Evolutionary conservation across 73 alveolate species (phyloP).

Genomic region (Symbiodinium natans): DNA sequence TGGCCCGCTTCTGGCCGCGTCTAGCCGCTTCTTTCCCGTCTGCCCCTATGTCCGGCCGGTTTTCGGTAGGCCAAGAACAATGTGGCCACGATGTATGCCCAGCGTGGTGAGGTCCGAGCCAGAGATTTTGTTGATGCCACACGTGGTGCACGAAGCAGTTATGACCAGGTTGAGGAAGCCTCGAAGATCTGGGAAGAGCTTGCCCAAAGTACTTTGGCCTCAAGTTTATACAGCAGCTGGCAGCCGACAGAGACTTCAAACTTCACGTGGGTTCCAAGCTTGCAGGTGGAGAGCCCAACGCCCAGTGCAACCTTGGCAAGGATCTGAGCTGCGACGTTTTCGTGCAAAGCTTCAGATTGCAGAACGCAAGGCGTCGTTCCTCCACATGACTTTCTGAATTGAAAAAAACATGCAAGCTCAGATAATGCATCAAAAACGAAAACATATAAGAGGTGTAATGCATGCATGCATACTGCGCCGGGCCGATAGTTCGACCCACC

Average conservation of each 20-base stretch:
- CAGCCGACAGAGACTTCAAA: too few species aligned
- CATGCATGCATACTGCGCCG: too few species aligned
- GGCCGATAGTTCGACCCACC: too few species aligned
- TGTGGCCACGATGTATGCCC: conserved; percentile 58
- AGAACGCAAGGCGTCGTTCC: too few species aligned
- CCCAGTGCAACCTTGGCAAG: conserved; percentile 63
- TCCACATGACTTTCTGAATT: too few species aligned
- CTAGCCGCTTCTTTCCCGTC: too few species aligned
- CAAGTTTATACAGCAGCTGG: not conserved
- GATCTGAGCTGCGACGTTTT: not conserved
- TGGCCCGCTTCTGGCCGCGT: not conserved
- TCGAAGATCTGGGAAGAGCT: conserved; percentile 68
- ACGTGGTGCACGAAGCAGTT: not conserved
- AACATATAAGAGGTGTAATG: too few species aligned
- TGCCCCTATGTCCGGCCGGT: too few species aligned
- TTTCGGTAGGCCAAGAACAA: conserved; percentile 58
- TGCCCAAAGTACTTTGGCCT: conserved; percentile 33
- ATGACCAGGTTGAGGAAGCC: conserved; percentile 49
- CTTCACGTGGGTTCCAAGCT: too few species aligned
- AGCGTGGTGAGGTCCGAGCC: conserved; percentile 43
- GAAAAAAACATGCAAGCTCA: too few species aligned
- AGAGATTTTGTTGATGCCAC: not conserved
- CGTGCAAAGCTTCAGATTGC: too few species aligned
- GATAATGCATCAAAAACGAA: too few species aligned
- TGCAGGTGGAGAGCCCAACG: conserved; percentile 78